These are phyloP conservation scores for Hortaea werneckii DNA, from an alignment of 2,329 filamentous ascomycete species.

Conservation along the genomic window DNA sequence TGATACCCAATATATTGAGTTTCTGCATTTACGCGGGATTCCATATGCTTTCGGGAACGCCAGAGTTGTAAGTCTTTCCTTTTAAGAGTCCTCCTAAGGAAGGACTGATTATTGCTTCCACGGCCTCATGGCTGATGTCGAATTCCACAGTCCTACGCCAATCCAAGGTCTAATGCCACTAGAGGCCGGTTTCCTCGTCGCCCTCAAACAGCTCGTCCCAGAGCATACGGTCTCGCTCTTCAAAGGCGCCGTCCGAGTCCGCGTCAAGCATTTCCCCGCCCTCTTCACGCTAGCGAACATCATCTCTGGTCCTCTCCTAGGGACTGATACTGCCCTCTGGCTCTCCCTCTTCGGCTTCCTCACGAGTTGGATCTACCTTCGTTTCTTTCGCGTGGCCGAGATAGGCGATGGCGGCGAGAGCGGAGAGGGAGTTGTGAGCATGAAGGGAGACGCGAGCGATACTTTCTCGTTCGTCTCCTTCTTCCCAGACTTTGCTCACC, in stretches of 20 bases:
- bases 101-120: too few species aligned
- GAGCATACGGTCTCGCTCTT: slow-evolving; percentile 95
- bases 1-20: slow-evolving; percentile 70
- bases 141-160: slow-evolving; percentile 50
- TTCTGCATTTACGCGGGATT: slow-evolving; percentile 66
- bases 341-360: slow-evolving; percentile 74
- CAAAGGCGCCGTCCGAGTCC: slow-evolving; percentile 76
- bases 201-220: slow-evolving; percentile 94
- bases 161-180: slow-evolving; percentile 83
- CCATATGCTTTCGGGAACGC: slow-evolving; percentile 55
- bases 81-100: background rate
- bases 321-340: slow-evolving; percentile 67
- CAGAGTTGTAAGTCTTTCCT: slow-evolving; percentile 52
- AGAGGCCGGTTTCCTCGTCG: slow-evolving; percentile 88
- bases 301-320: slow-evolving; percentile 52
- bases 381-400: slow-evolving; percentile 73
- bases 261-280: slow-evolving; percentile 71
- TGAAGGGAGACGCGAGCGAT: slow-evolving; percentile 87
- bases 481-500: slow-evolving; percentile 78
- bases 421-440: slow-evolving; percentile 28
- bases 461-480: slow-evolving; percentile 94
- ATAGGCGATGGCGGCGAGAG: slow-evolving; percentile 28
- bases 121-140: too few species aligned
- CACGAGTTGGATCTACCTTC: slow-evolving; percentile 87
- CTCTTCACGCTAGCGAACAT: slow-evolving; percentile 64